Conservation (phyloP, 139 green algal genomes). For the Closterium sp. region DNA sequence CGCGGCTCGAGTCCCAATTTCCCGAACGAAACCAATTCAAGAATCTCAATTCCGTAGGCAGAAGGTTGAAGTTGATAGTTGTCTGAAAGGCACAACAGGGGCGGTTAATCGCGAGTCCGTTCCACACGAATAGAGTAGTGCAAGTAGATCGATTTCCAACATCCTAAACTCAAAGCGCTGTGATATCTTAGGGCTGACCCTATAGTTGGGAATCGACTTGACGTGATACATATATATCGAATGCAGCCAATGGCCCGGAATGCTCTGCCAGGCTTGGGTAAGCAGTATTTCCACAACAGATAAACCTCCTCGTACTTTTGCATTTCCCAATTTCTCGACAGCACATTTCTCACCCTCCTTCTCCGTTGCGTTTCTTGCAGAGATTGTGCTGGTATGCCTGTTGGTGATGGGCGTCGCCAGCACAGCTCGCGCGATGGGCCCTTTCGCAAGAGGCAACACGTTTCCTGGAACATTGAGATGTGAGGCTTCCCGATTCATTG, state of each 20-base stretch:
- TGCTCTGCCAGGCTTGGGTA: not conserved
- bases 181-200: too few relatives aligned
- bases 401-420: not conserved
- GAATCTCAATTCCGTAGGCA: too few relatives aligned
- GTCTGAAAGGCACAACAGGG: too few relatives aligned
- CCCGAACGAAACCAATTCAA: not conserved
- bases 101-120: too few relatives aligned
- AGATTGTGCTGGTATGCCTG: not conserved
- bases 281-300: not conserved
- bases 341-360: not conserved
- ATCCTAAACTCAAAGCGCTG: too few relatives aligned
- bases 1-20: not conserved
- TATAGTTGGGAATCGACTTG: too few relatives aligned
- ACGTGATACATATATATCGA: not conserved
- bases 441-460: not conserved
- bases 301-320: not conserved
- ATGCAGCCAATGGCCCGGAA: not conserved
- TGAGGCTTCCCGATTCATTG: not conserved
- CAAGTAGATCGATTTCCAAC: too few relatives aligned
- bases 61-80: too few relatives aligned
- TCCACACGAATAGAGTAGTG: too few relatives aligned
- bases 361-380: not conserved
- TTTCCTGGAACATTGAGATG: not conserved
- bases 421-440: not conserved
- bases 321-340: not conserved